phyloP scores from a whole-genome alignment of 163 green algal species.

The Scenedesmus sp. region DNA sequence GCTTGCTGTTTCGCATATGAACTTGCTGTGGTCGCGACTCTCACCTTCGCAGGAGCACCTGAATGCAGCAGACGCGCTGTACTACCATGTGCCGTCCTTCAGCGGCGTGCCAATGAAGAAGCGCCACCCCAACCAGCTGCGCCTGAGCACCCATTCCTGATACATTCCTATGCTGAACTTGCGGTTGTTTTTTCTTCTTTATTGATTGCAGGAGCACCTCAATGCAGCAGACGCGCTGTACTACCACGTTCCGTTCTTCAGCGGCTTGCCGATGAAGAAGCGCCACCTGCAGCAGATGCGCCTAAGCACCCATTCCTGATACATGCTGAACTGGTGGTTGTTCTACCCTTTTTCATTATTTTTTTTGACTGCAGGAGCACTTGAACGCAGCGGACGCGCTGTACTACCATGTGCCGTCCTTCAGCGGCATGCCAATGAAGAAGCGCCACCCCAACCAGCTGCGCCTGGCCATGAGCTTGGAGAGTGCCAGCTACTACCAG shows the following conservation, averaged over 20 bases:
- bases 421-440: not conserved
- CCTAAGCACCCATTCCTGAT: too few species aligned
- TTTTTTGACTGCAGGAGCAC: not conserved
- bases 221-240: slow-evolving; percentile 50
- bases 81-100: slow-evolving; percentile 57
- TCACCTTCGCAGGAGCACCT: not conserved
- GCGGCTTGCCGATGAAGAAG: not conserved
- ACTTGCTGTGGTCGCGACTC: too few species aligned
- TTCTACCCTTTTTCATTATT: not conserved
- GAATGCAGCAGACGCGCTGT: slow-evolving; percentile 48
- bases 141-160: slow-evolving; percentile 7
- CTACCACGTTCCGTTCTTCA: slow-evolving; percentile 55
- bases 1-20: not conserved
- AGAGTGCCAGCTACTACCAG: slow-evolving; percentile 54
- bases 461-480: slow-evolving; percentile 52
- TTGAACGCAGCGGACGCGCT: slow-evolving; percentile 44
- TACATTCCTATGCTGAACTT: too few species aligned
- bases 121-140: slow-evolving; percentile 51
- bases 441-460: slow-evolving; percentile 52
- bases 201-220: not conserved
- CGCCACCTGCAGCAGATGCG: slow-evolving; percentile 51
- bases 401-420: slow-evolving; percentile 57
- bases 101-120: not conserved
- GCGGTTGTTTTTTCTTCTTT: not conserved
- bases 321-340: too few species aligned